Evolutionary conservation across 208 protist genomes (phyloP), one percentile per base, ranked within the genome.

Genomic region (Polymyxa betae): DNA sequence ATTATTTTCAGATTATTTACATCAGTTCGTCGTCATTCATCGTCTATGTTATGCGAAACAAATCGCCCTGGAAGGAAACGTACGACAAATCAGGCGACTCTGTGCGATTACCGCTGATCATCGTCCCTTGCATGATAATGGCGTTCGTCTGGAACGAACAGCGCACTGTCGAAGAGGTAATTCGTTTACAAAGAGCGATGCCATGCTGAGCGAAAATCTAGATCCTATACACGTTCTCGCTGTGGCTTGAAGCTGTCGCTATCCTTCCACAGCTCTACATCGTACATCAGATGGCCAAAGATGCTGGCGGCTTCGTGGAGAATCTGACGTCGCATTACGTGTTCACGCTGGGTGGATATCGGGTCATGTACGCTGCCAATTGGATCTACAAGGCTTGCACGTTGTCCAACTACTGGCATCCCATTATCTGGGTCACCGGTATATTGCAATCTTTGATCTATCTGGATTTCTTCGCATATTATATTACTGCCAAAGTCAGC

Each of bases 231-330:
- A 94, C 95, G 5, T 96, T 96, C 77, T 96, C 94, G 35, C 94
- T 97, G 43, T 96, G 94, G 90, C 90, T 97, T 12, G 96, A 97
- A 90, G 91, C 95, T 40, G 92, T 97, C 20, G 95, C 95, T 10
- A 96, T 97, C 89, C 45, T 97, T 29, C 96, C 96, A 40, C 96
- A 96, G 93, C 72, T 96, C 45, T 91, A 96, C 52, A 68, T 96
- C 24, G 78, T 96, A 38, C 89, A 93, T 29, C 77, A 92, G 87
- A 52, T 77, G n/a, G 90, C 78, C 44, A 92, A 44, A 38, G 43
- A 38, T 10, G 20, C 38, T 29, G 60, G 89, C 35, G 89, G 93
- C 40, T 93, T 95, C 64, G 92, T 96, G 12, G 94, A 96, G 89
- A 78, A 90, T 52, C 64, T 96, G 0, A 96, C 94, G 20, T 92